Evolutionary conservation across 495 filamentous ascomycete species (phyloP).

Genomic region (Penicillium cinerascens): DNA sequence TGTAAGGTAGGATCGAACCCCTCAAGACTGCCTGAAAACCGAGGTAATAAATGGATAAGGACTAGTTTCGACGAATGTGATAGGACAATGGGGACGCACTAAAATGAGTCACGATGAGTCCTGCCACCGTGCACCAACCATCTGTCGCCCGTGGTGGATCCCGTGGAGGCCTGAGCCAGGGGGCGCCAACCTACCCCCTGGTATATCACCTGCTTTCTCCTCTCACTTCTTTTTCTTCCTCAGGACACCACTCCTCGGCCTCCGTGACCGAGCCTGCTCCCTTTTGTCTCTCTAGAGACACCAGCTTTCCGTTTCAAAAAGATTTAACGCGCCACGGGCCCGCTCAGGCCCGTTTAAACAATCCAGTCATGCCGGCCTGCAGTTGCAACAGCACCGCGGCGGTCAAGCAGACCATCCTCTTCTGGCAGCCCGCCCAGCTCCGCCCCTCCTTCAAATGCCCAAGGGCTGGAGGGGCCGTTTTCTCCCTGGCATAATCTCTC

Average conservation of each 20-base stretch:
- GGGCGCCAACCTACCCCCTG: background rate
- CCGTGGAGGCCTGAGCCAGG: conserved; percentile 6
- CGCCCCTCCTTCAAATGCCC: conserved; percentile 16
- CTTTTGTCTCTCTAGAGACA: background rate
- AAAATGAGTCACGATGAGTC: conserved; percentile 36
- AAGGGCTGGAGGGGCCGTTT: conserved; percentile 12
- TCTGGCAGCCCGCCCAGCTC: conserved; percentile 19
- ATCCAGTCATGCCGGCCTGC: conserved; percentile 27
- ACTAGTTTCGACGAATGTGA: background rate
- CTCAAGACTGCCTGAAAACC: too few species aligned
- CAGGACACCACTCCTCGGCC: conserved; percentile 22
- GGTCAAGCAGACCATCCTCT: conserved; percentile 13
- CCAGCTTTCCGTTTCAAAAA: background rate
- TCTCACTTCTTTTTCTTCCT: conserved; percentile 17
- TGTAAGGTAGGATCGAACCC: too few species aligned
- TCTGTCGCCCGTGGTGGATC: background rate
- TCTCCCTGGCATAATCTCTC: conserved; percentile 14
- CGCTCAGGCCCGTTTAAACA: conserved; percentile 27
- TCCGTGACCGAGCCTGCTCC: conserved; percentile 14
- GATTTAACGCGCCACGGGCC: conserved; percentile 22
- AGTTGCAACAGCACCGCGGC: conserved; percentile 20
- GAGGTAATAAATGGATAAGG: too few species aligned
- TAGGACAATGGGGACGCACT: conserved; percentile 13
- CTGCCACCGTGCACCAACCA: conserved; percentile 16
- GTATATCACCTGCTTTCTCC: conserved; percentile 8